Base-by-base conservation (phyloP, 2,329 filamentous ascomycete species). In the Aulographum hederae region DNA sequence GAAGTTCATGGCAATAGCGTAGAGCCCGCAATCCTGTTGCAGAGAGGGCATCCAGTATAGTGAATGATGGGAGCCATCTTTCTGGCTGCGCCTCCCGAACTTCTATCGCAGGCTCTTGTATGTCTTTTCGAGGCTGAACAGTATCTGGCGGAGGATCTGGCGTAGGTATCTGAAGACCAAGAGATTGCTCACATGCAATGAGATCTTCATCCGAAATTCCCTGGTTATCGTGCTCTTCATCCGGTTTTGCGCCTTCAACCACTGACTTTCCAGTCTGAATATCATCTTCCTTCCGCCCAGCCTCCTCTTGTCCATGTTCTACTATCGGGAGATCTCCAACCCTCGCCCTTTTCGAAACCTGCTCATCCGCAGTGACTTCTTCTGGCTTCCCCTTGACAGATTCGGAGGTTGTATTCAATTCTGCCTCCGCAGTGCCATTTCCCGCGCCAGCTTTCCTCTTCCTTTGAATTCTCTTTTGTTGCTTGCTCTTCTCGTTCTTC, bases 11-110 rank as follows among this genome's bases (percentile, higher is more conserved):
- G 1, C 81, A 80, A 52, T 95, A 98, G 37, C 89, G 77, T 26
- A 98, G 56, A 4, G 89, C 89, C 38, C 89, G 75, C 4, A 98
- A 67, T 16, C 89, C 89, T 3, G 85, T 93, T 1, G 89, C 89
- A 6, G 89, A 98, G 4, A 98, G 66, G 0, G 89, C 89, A 53
- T 98, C 89, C 6, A 98, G 69, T 25, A 98, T 86, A n/a, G 73
- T 76, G 46, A 93, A 86, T 6, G 57, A 14, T 11, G 11, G 11
- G 27, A 11, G 15, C n/a, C n/a, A n/a, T n/a, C n/a, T n/a, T n/a
- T n/a, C n/a, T n/a, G n/a, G n/a, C n/a, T n/a, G n/a, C n/a, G 15
- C 14, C 8, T 29, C 10, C 10, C 11, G 15, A 16, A 16, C 10
- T n/a, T 31, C 6, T 10, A 10, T 20, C 6, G 12, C 11, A 8